A percentile compares a stretch with the other conserved stretches of the same genome.
Conservation (phyloP, 73 alveolate genomes). For the Paramecium octaurelia region DNA sequence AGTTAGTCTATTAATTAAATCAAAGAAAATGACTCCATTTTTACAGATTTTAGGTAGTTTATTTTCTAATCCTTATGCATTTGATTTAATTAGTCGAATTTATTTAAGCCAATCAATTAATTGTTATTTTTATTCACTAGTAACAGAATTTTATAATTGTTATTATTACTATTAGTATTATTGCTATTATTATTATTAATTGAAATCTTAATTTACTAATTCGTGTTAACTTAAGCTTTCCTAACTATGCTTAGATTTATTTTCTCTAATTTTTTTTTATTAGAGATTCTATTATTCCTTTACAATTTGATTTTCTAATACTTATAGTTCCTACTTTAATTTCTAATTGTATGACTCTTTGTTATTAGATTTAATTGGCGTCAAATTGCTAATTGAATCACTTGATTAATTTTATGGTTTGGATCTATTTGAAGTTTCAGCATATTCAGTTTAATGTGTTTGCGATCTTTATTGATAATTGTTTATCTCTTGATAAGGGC, state of each 20-base stretch:
- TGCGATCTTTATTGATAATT: neutral
- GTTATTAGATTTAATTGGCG: neutral
- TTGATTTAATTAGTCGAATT: slow-evolving; percentile 40
- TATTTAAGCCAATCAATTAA: slow-evolving; percentile 44
- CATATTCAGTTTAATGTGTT: slow-evolving; percentile 31
- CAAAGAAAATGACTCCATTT: slow-evolving; percentile 59
- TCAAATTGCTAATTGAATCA: neutral
- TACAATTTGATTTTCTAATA: neutral
- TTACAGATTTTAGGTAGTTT: slow-evolving; percentile 54
- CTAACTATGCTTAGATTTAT: neutral
- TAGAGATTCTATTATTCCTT: neutral
- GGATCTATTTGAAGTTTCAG: neutral
- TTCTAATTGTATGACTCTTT: neutral
- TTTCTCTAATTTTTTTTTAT: neutral
- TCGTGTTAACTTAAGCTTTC: neutral
- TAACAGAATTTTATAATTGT: neutral
- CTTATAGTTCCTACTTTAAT: neutral
- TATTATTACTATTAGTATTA: neutral
- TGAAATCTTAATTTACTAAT: neutral
- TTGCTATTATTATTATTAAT: neutral
- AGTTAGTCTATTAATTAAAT: slow-evolving; percentile 33
- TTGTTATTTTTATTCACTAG: neutral
- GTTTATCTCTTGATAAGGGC: neutral
- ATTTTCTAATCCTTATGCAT: neutral
- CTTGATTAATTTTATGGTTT: neutral